Evolutionary conservation across 805 yeast genomes (phyloP).

Genomic region (Limtongozyma cylindracea): DNA sequence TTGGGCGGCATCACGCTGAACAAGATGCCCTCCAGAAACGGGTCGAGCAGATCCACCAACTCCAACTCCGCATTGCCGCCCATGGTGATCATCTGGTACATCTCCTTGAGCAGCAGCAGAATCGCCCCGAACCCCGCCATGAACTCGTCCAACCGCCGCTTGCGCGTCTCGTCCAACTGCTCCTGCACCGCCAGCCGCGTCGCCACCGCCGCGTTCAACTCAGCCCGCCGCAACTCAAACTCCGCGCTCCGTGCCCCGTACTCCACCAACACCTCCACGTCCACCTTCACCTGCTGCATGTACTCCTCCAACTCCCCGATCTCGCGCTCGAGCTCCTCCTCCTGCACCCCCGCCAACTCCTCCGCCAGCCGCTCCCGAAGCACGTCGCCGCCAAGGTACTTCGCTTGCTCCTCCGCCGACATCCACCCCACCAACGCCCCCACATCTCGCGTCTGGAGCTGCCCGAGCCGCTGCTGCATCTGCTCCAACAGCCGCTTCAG

Average conservation of each 20-base stretch:
- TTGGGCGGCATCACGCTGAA: conserved; percentile 99
- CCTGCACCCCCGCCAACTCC: conserved; percentile 21
- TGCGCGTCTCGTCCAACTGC: conserved; percentile 41
- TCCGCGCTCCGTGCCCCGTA: conserved; percentile 47
- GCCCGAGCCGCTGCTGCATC: conserved; percentile 13
- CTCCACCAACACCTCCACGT: conserved; percentile 52
- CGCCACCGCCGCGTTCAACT: conserved; percentile 41
- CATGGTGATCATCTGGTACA: conserved; percentile 98
- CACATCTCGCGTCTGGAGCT: conserved; percentile 27
- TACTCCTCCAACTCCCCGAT: conserved; percentile 27
- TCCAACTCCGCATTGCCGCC: conserved; percentile 98
- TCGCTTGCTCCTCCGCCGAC: conserved; percentile 10
- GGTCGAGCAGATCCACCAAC: conserved; percentile 84
- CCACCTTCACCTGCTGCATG: conserved; percentile 31
- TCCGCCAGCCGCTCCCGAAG: conserved; percentile 21
- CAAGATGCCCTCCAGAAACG: conserved; percentile 89
- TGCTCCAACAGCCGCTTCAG: conserved; percentile 13
- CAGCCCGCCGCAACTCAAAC: conserved; percentile 32
- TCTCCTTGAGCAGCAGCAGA: conserved; percentile 72
- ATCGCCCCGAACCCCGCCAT: conserved; percentile 81
- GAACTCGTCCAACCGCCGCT: conserved; percentile 62
- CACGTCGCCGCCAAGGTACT: conserved; percentile 10
- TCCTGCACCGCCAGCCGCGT: conserved; percentile 38
- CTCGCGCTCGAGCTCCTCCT: conserved; percentile 20
- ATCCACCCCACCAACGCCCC: conserved; percentile 24